Evolutionary conservation across 2,329 filamentous ascomycete species (phyloP), one percentile per base, ranked within the genome.

Genomic region (Trichoderma afroharzianum): DNA sequence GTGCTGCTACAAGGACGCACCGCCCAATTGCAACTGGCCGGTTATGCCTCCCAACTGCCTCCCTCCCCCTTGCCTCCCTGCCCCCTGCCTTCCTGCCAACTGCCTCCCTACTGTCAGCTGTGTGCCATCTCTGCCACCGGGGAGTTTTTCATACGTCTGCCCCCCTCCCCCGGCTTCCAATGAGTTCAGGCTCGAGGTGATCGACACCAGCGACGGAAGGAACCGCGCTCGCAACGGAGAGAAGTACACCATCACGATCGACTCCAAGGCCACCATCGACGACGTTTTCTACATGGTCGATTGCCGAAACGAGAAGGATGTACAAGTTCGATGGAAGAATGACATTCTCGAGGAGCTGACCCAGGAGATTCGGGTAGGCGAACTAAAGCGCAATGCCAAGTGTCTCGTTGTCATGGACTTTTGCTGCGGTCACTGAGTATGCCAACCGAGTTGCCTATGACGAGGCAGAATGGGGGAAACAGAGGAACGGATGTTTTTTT

Each of bases 291-390:
- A 68, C 15, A 74, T 76, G 68, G 74, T 80, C 28, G 76, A 73
- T 15, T 75, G 76, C 26, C 76, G 79, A 59, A 61, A 62, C 69
- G 59, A 14, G 59, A 71, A 75, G 72, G 77, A 76, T 70, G 76
- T 79, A 4, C 9, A 77, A 30, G 78, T 80, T 33, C 74, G 75
- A 47, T 81, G 78, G 79, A 50, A 72, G 14, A 72, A 78, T 64
- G 78, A 76, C 18, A 72, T 66, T 8, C 57, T 43, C 3, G 77
- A 80, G 72, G 59, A 55, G 8, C 73, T 81, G 14, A 75, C 74
- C 39, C 39, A 43, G 47, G 70, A 73, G 15, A 71, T 79, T 6
- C 68, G 72, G 15, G 47, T 79, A 61, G 61, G 71, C 5, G 76
- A 78, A 26, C 53, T 80, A 26, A 64, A 70, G 43, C 62, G 66